Evolutionary conservation across 768 basidiomycete genomes (phyloP).

Genomic region (Phallus indusiatus): DNA sequence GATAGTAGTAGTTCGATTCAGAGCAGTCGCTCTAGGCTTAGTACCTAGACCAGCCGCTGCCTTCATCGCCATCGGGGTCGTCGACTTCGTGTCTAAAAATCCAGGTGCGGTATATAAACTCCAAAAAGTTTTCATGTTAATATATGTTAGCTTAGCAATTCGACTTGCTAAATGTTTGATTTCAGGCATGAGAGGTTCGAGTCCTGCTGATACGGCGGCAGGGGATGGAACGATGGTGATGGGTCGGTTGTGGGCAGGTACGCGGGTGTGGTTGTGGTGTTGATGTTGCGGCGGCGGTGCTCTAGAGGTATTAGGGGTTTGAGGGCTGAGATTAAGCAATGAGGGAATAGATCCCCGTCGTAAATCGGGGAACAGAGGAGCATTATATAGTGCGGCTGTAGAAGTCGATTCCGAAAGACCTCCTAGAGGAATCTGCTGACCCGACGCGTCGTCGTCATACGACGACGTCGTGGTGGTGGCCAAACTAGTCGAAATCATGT

Average conservation of each 20-base stretch:
- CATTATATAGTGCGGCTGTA: not conserved
- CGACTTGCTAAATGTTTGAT: conserved; percentile 59
- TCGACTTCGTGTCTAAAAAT: conserved; percentile 33
- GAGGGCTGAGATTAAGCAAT: not conserved
- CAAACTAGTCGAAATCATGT: not conserved
- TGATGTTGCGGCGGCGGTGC: not conserved
- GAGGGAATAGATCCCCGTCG: not conserved
- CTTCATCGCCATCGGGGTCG: no score
- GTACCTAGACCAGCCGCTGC: no score
- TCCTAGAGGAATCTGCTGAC: conserved; percentile 7
- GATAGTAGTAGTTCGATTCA: no score
- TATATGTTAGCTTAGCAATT: conserved; percentile 59
- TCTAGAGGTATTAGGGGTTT: not conserved
- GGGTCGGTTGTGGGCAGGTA: not conserved
- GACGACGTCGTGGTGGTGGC: not conserved
- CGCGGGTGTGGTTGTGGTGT: not conserved
- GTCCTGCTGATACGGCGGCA: conserved; percentile 39
- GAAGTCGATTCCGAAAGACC: not conserved
- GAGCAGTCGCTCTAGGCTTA: no score
- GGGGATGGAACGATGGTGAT: conserved; percentile 1
- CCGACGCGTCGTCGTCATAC: not conserved
- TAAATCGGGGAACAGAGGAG: not conserved
- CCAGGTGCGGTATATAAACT: conserved; percentile 67
- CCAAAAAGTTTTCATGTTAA: conserved; percentile 69
- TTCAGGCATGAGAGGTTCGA: conserved; percentile 66